A percentile compares a stretch with the other conserved stretches of the same genome.
These are phyloP conservation scores for Pythium grandisporangium DNA, from an alignment of 352 stramenopile species.

Conservation along the genomic window DNA sequence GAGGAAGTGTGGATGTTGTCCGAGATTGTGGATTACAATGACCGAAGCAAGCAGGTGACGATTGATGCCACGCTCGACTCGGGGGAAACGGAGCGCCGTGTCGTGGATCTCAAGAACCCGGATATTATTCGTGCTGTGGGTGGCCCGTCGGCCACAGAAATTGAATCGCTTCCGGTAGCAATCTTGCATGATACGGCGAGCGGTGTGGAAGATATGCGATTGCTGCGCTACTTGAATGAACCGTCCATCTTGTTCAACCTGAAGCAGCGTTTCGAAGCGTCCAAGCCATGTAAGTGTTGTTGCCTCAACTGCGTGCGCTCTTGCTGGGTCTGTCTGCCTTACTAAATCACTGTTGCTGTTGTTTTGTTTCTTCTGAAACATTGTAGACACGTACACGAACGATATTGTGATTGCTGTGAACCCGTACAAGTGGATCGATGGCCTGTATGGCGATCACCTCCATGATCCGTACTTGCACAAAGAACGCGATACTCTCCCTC, in stretches of 20 bases:
- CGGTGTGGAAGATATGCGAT: constrained; percentile 81
- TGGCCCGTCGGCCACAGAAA: constrained; percentile 59
- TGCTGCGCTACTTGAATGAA: constrained; percentile 88
- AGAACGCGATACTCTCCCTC: constrained; percentile 46
- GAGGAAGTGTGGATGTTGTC: constrained; percentile 80
- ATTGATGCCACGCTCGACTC: constrained; percentile 64
- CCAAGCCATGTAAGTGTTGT: constrained; percentile 76
- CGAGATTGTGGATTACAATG: constrained; percentile 80
- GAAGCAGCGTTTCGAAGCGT: constrained; percentile 83
- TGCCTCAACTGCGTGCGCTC: background rate
- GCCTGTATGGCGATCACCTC: constrained; percentile 85
- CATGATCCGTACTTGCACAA: constrained; percentile 79
- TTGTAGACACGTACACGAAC: constrained; percentile 92
- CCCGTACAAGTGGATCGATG: constrained; percentile 93
- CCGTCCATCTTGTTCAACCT: constrained; percentile 92
- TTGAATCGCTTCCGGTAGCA: constrained; percentile 76
- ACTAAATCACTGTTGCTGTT: no score
- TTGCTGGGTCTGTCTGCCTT: background rate
- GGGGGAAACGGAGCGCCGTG: constrained; percentile 50
- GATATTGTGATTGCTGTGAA: constrained; percentile 98
- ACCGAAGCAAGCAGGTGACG: constrained; percentile 69
- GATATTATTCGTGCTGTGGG: constrained; percentile 78
- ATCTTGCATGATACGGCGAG: constrained; percentile 72
- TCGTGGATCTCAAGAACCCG: constrained; percentile 76
- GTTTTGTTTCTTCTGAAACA: background rate